Base-by-base conservation (phyloP, 1,284 basidiomycete genomes). In the Apiotrichum sp. region DNA sequence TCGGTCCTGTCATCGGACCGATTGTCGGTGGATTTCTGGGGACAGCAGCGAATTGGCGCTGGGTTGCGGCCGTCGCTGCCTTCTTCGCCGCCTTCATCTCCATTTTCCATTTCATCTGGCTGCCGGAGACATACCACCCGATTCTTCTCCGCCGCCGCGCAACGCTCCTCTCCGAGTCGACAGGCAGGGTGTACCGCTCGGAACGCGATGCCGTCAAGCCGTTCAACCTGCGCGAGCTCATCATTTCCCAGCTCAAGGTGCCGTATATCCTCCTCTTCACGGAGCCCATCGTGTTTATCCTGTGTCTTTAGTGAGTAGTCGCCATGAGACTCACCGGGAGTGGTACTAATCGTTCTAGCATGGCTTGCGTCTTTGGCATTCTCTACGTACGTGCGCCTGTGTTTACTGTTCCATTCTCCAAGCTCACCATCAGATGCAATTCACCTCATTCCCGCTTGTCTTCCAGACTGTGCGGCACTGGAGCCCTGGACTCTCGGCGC, bases 1-100 rank as follows among this genome's bases (percentile, higher is more conserved):
- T 72, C 1, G 77, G 77, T 14, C 78, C 78, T 0, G 72, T 74
- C 3, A 60, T 75, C 13, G 75, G 73, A 6, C 73, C 73, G 3
- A 11, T 50, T 9, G 11, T 43, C 36, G 69, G 73, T 16, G 72
- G 70, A 0, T 75, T 73, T 61, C 70, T 78, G 33, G 65, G 65
- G 7, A 59, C 66, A 34, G 58, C 61, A 1, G 46, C 50, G 3
- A 66, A 65, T 0, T 78, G 77, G 78, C 57, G 75, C 34, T 79
- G 78, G 77, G 83, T 83, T 52, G 86, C 86, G 68, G 85, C 83
- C 79, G 72, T 87, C 46, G 81, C 86, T 75, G 80, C 84, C 62
- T 66, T 77, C 45, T 76, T 79, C 63, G 70, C 70, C 58, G 65
- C 66, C 8, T 44, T 72, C 41, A 59, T 71, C 22, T 71, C 73